Evolutionary conservation across 495 filamentous ascomycete genomes (phyloP).

Genomic region (Clohesyomyces aquaticus): DNA sequence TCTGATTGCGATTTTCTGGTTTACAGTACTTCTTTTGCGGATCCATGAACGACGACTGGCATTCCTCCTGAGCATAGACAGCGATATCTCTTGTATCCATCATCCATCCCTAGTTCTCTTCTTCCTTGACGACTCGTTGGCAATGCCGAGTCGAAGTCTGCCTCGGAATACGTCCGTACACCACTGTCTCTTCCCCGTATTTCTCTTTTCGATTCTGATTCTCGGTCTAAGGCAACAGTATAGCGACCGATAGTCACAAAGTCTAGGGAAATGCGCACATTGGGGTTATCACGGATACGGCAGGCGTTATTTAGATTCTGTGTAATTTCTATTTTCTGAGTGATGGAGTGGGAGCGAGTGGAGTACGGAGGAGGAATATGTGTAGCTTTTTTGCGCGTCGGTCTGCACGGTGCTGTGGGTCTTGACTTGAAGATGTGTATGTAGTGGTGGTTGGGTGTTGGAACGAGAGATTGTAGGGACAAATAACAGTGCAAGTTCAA

Average conservation of each 20-base stretch:
- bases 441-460: too few relatives aligned
- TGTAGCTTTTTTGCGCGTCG: not conserved
- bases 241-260: slow-evolving; percentile 11
- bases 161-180: too few relatives aligned
- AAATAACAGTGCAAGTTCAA: too few relatives aligned
- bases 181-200: not conserved
- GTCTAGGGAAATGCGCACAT: slow-evolving; percentile 23
- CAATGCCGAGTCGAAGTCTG: slow-evolving; percentile 12
- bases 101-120: too few relatives aligned
- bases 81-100: too few relatives aligned
- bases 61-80: slow-evolving; percentile 35
- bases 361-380: not conserved
- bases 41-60: slow-evolving; percentile 33
- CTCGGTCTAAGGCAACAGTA: too few relatives aligned
- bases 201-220: slow-evolving; percentile 3
- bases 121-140: slow-evolving; percentile 14
- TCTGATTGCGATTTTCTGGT: slow-evolving; percentile 28
- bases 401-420: not conserved
- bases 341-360: not conserved
- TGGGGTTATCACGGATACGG: slow-evolving; percentile 12
- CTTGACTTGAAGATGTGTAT: not conserved
- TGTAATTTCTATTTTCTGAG: slow-evolving; percentile 39
- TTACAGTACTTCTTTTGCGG: too few relatives aligned
- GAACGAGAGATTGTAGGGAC: too few relatives aligned
- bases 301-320: slow-evolving; percentile 31